Percentiles rank a stretch among this genome's conserved stretches.
Conservation (phyloP, 305 asterid species). For the Fraxinus greggii region DNA sequence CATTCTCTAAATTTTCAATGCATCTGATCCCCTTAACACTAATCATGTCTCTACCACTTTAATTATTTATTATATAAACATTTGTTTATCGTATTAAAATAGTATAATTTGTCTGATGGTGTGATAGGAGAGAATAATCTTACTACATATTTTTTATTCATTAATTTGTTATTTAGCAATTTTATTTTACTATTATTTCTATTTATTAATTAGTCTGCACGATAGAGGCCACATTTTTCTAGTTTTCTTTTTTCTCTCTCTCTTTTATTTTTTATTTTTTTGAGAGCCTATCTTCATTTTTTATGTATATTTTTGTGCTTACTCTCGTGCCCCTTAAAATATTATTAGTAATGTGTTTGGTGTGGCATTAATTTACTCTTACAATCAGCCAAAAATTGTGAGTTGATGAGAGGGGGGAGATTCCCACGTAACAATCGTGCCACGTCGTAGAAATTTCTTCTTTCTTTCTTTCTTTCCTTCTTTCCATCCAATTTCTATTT, state of each 20-base stretch:
- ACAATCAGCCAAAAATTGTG: neutral
- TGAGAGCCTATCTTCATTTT: too few relatives aligned
- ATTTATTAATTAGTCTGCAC: neutral
- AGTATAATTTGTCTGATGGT: conserved; percentile 33
- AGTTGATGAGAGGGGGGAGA: neutral
- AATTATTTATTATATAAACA: conserved; percentile 26
- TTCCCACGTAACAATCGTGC: neutral
- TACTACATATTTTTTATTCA: neutral
- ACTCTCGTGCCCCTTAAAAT: too few relatives aligned
- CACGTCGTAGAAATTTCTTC: neutral
- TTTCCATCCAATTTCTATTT: neutral
- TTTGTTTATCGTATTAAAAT: neutral
- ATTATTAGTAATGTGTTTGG: too few relatives aligned
- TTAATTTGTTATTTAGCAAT: neutral
- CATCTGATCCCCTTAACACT: neutral
- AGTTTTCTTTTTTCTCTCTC: too few relatives aligned
- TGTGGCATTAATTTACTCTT: neutral
- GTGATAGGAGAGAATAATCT: conserved; percentile 28
- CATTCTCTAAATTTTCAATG: neutral
- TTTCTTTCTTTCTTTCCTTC: neutral
- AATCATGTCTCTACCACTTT: conserved; percentile 31
- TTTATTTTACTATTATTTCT: neutral
- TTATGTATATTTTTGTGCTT: neutral
- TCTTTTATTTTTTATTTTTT: too few relatives aligned
- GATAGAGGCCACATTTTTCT: too few relatives aligned